phyloP scores from a whole-genome alignment of 305 asterid species.

The Rubia peregrina region DNA sequence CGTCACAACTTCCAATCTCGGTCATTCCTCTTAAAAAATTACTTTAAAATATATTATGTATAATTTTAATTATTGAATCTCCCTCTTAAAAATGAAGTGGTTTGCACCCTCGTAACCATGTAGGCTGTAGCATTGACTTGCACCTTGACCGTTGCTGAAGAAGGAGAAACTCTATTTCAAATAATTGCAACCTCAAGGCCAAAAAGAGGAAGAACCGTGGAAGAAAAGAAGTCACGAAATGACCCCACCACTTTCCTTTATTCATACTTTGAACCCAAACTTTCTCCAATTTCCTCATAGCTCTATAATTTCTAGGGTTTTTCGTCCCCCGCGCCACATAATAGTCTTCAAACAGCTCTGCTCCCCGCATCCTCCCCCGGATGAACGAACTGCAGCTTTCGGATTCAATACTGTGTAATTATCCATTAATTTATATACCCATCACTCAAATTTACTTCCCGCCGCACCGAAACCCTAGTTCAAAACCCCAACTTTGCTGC shows the following conservation, averaged over 20 bases:
- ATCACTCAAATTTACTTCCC: not conserved
- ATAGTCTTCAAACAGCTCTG: not conserved
- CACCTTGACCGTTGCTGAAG: not conserved
- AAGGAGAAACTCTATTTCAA: not conserved
- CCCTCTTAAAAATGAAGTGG: too few species aligned
- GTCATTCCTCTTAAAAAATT: too few species aligned
- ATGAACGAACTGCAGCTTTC: not conserved
- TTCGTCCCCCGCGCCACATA: conserved; percentile 14
- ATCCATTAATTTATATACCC: not conserved
- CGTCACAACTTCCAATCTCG: too few species aligned
- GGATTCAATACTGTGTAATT: not conserved
- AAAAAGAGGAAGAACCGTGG: not conserved
- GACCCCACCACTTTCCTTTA: not conserved
- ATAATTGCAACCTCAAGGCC: not conserved
- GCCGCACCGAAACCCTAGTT: not conserved
- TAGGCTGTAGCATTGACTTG: too few species aligned
- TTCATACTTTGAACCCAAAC: not conserved
- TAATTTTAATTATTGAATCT: too few species aligned
- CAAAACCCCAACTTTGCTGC: not conserved
- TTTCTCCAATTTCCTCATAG: conserved; percentile 4
- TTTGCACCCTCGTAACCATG: too few species aligned
- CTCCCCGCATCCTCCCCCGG: not conserved
- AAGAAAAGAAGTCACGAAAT: not conserved
- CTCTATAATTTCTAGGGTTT: conserved; percentile 55
- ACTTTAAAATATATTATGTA: too few species aligned